Base-by-base conservation (phyloP, 1,284 basidiomycete genomes). In the Chalciporus piperatoides region DNA sequence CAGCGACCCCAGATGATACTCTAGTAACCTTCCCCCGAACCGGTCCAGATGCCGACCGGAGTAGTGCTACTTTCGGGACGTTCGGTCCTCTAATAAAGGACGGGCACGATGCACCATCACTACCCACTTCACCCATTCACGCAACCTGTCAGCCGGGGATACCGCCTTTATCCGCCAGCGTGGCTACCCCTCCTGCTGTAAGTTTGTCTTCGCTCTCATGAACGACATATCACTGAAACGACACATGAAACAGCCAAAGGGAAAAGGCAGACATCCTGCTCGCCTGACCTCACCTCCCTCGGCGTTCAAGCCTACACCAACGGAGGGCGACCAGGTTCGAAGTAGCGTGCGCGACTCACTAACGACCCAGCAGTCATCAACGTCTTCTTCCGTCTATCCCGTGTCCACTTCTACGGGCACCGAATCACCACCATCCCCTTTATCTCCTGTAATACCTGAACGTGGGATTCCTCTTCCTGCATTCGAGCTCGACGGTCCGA, bases 381-480 rank as follows among this genome's bases (percentile, higher is more conserved):
- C 78, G 27, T 82, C 83, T 14, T 87, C 86, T 6, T 89, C 88
- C 9, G 66, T 88, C 21, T 90, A 90, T 58, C 88, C 87, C 46
- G 74, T 77, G 48, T 89, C 86, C 38, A 81, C 73, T 1, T 73
- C 71, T 10, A 70, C 79, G 41, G 77, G 74, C 4, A 82, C 79
- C 33, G 71, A 77, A 17, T 82, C 83, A 12, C 79, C 81, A 9
- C 69, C 74, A 15, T 81, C 79, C 41, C 82, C 82, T 17, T 74
- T 68, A 57, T 82, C 80, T 44, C 69, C 80, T 48, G 66, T 68
- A 12, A 71, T 74, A 45, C 72, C 75, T 49, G 64, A 68, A 24
- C 74, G 75, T 21, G 70, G 74, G 32, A 62, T 73, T 25, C 71
- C 75, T 38, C 59, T 75, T 27, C 70, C 75, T 15, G 73, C 77